A percentile compares a stretch with the other conserved stretches of the same genome.
Evolutionary conservation across 441 rosid species (phyloP).

Genomic region (Gossypium trilobum): DNA sequence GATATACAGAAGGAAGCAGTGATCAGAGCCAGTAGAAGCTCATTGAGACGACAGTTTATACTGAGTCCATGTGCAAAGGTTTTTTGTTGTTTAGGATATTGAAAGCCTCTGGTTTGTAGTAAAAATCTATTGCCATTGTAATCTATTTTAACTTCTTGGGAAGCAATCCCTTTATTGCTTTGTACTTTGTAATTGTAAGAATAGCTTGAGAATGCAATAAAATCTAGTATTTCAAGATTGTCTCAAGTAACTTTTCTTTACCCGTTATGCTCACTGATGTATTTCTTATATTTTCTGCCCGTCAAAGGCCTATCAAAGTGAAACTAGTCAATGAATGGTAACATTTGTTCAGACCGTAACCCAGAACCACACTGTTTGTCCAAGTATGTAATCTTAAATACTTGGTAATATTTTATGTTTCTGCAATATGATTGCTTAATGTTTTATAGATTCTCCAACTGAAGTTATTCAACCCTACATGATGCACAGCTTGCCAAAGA

Average conservation of each 20-base stretch:
- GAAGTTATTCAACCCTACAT: not conserved
- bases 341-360: too few relatives aligned
- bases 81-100: slow-evolving; percentile 17
- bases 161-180: slow-evolving; percentile 28
- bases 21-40: slow-evolving; percentile 24
- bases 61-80: slow-evolving; percentile 48
- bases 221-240: not conserved
- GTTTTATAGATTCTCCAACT: not conserved
- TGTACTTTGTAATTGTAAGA: slow-evolving; percentile 21
- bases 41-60: slow-evolving; percentile 34
- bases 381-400: too few relatives aligned
- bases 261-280: not conserved
- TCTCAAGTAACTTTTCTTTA: not conserved
- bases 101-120: slow-evolving; percentile 35
- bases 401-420: too few relatives aligned
- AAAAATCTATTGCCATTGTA: slow-evolving; percentile 3
- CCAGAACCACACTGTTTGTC: too few relatives aligned
- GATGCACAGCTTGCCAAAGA: not conserved
- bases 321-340: too few relatives aligned
- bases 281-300: not conserved
- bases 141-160: slow-evolving; percentile 16
- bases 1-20: slow-evolving; percentile 2
- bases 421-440: too few relatives aligned
- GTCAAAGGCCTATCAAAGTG: too few relatives aligned
- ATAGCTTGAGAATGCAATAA: slow-evolving; percentile 8